Percentiles rank a stretch among this genome's conserved stretches.
Evolutionary conservation across 192 early-diverging fungal genomes (phyloP).

Genomic region (Gryganskiella cystojenkinii): DNA sequence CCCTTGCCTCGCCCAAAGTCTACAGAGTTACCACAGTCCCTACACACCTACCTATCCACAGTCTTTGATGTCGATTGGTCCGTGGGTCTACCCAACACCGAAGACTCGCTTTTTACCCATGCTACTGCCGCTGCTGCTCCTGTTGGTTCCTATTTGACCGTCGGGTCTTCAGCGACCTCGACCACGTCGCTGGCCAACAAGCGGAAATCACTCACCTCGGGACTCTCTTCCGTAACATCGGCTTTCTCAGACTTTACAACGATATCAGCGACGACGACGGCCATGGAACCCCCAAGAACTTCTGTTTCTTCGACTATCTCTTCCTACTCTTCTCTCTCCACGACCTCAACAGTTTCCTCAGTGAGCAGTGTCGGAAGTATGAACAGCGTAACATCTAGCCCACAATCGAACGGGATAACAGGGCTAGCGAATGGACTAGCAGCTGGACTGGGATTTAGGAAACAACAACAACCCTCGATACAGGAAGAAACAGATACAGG

Average conservation of each 20-base stretch:
- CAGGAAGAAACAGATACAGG: too few species aligned
- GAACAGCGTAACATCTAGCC: not conserved
- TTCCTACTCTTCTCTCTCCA: conserved; percentile 7
- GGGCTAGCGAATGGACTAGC: not conserved
- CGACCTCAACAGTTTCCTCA: conserved; percentile 10
- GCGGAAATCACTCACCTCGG: conserved; percentile 36
- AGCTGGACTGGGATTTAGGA: not conserved
- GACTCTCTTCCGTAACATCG: conserved; percentile 7
- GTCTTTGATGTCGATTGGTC: conserved; percentile 53
- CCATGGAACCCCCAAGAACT: not conserved
- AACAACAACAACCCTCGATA: conserved; percentile 2
- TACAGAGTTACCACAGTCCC: conserved; percentile 33
- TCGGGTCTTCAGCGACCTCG: not conserved
- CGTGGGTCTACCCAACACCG: conserved; percentile 29
- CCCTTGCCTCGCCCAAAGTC: conserved; percentile 38
- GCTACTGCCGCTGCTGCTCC: not conserved
- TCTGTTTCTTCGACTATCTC: conserved; percentile 1
- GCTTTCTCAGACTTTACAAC: too few species aligned
- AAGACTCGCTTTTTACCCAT: conserved; percentile 38
- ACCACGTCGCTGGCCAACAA: conserved; percentile 7
- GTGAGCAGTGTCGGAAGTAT: conserved; percentile 8
- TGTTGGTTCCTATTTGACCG: not conserved
- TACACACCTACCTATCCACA: conserved; percentile 33
- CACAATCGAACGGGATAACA: too few species aligned
- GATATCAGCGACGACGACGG: not conserved